Base-by-base conservation (phyloP, 2,329 filamentous ascomycete species). In the Epichloe brachyelytri region DNA sequence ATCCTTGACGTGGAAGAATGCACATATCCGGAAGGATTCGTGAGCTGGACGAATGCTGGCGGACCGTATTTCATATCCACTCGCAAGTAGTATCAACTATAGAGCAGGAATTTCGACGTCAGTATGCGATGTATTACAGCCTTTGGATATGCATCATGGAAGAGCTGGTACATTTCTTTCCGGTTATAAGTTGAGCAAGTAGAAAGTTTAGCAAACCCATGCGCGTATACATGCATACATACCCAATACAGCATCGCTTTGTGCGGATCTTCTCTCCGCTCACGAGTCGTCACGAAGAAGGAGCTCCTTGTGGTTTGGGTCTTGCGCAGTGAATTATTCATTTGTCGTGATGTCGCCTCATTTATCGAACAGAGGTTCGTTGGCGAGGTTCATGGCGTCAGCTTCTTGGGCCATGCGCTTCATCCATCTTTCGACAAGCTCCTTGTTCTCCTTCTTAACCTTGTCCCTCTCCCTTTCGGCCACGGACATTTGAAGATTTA, bases 391-490 rank as follows among this genome's bases (percentile, higher is more conserved):
- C 84, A 95, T 90, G 55, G 80, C 83, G 51, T 93, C 86, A 11
- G 87, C 91, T 70, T 96, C 90, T 63, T 83, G 78, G 4, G 83
- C 85, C 78, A 93, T 93, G 56, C 85, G 77, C 62, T 80, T 82
- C 85, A 97, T 90, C 88, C 90, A 97, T 50, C 93, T 77, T 64
- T 89, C 85, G 49, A 96, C 82, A 51, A 98, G 74, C 58, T 95
- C 86, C 62, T 87, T 83, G 63, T 97, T 97, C 65, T 97, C 93
- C 53, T 75, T 77, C 63, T 82, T 79, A 55, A 95, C 71, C 66
- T 81, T 83, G 63, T 84, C 81, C 30, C 78, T 75, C 62, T 82
- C 80, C 64, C 90, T 79, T 65, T 94, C 89, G 3, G 85, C 83
- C 73, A 96, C 80, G 58, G 93, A 89, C 43, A 96, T 75, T 67